Evolutionary conservation across 768 basidiomycete genomes (phyloP).

Genomic region (Boletus pseudopeckii): DNA sequence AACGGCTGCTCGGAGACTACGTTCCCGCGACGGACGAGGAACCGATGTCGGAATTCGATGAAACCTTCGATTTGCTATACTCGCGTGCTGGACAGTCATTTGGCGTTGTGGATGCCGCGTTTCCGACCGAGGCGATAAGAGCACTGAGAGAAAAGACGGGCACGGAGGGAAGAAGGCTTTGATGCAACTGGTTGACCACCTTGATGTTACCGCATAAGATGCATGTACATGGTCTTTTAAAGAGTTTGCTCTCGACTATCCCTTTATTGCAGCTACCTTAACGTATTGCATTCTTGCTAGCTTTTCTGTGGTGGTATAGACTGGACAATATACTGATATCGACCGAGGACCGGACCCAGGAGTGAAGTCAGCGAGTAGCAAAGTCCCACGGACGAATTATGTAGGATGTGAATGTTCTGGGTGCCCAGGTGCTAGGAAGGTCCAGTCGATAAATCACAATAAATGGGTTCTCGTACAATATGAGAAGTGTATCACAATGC

Average conservation of each 20-base stretch:
- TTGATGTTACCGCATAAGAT: neutral
- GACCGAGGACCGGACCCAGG: neutral
- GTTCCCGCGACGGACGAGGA: conserved; percentile 14
- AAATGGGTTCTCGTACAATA: conserved; percentile 28
- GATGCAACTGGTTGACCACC: neutral
- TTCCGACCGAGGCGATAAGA: conserved; percentile 19
- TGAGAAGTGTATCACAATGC: conserved; percentile 16
- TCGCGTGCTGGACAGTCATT: conserved; percentile 17
- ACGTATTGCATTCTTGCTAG: conserved; percentile 2
- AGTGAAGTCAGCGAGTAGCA: neutral
- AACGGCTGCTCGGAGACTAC: conserved; percentile 12
- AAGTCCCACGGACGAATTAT: neutral
- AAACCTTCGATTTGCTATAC: conserved; percentile 26
- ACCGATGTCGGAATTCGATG: conserved; percentile 11
- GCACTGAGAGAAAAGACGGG: conserved; percentile 11
- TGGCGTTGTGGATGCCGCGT: conserved; percentile 21
- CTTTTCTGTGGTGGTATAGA: conserved; percentile 1
- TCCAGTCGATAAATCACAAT: conserved; percentile 25
- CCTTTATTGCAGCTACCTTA: neutral
- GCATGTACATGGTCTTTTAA: too few relatives aligned
- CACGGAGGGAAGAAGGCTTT: neutral
- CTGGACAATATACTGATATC: neutral
- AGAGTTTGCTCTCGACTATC: neutral
- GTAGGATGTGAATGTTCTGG: conserved; percentile 15
- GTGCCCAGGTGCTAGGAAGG: conserved; percentile 1